Evolutionary conservation across 176 grass and related monocot genomes (phyloP).

Genomic region (Eleusine indica): DNA sequence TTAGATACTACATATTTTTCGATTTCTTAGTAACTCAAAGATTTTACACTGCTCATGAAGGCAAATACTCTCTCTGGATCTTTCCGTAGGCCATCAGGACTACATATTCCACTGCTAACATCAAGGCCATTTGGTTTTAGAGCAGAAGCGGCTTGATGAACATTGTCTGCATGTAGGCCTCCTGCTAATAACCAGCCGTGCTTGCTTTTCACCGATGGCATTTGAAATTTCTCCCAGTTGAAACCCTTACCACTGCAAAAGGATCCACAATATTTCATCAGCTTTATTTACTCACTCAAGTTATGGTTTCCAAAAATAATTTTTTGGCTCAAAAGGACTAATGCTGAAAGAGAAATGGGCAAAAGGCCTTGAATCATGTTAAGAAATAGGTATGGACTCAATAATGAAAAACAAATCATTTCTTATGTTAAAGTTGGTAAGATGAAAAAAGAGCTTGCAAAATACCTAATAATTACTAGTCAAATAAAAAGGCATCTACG

Average conservation of each 20-base stretch:
- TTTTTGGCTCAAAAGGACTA: neutral
- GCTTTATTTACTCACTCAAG: neutral
- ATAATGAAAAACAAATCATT: neutral
- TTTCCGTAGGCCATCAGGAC: conserved; percentile 49
- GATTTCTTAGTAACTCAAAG: neutral
- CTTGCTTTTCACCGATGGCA: conserved; percentile 61
- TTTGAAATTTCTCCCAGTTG: conserved; percentile 73
- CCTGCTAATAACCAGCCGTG: conserved; percentile 80
- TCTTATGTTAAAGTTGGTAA: neutral
- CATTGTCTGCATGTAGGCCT: conserved; percentile 74
- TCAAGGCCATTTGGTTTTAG: conserved; percentile 68
- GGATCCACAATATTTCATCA: neutral
- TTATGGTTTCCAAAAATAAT: neutral
- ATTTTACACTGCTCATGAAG: conserved; percentile 64
- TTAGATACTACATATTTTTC: neutral
- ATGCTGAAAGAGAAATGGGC: neutral
- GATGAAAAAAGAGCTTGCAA: neutral
- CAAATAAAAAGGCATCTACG: neutral
- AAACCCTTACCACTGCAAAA: conserved; percentile 84
- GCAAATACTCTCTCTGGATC: conserved; percentile 54
- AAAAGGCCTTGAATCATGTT: neutral
- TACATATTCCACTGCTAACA: conserved; percentile 80
- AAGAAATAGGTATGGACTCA: neutral
- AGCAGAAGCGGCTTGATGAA: conserved; percentile 44
- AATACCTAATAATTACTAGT: neutral